Base-by-base conservation (phyloP, 768 basidiomycete genomes). In the Artomyces pyxidatus region DNA sequence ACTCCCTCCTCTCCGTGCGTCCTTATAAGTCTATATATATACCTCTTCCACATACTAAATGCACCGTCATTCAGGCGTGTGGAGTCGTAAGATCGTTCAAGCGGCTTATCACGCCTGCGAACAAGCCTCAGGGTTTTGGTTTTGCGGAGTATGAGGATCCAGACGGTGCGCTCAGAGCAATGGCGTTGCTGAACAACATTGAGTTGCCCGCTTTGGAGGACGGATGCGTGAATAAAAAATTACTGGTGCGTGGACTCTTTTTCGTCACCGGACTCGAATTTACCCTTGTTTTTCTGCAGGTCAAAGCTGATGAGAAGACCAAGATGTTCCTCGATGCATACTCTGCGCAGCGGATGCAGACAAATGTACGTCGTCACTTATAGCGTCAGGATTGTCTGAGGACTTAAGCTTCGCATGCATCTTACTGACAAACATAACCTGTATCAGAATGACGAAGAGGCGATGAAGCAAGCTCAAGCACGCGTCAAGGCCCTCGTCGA, bases 261-360 rank as follows among this genome's bases (percentile, higher is more conserved):
- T 25, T 7, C 37, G 53, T 57, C 70, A 68, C 59, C 61, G 69
- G 73, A 73, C 70, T 63, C 69, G 66, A 55, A 60, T 40, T n/a
- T n/a, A n/a, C n/a, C n/a, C n/a, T n/a, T n/a, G n/a, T n/a, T n/a
- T n/a, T n/a, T 45, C 37, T 45, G n/a, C 61, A 91, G 86, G 82
- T 97, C 53, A 97, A 95, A 70, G 92, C 90, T 49, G 96, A 99
- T 64, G 92, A 96, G 68, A 96, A 96, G 69, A 96, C 92, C 0
- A 82, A 83, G 44, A 73, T 78, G 8, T 89, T 94, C 58, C 66
- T 98, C 52, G 92, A 97, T 56, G 85, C 87, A 28, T 96, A 90
- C 63, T 75, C 81, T 45, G 72, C 82, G 16, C 81, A 85, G 58
- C 78, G 87, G 55, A 88, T 89, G 73, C 66, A 77, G 49, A 88